Conservation (phyloP, 1,139 yeast species). For the Pneumocystis carinii region DNA sequence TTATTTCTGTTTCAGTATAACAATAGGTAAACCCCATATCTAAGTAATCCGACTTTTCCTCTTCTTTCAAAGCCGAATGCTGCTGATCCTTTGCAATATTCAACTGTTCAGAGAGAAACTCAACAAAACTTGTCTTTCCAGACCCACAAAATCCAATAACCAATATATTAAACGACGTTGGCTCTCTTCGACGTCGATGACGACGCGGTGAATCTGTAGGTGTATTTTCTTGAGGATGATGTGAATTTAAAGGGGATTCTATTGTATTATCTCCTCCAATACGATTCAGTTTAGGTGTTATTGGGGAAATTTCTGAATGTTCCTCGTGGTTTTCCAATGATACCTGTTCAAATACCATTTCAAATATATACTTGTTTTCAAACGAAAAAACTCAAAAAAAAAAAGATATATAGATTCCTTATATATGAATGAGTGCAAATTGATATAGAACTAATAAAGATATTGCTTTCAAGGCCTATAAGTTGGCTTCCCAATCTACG, state of each 20-base stretch:
- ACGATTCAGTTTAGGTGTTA: not conserved
- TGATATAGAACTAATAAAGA: not conserved
- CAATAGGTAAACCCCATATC: not conserved
- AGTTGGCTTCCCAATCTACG: not conserved
- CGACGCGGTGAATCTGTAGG: not conserved
- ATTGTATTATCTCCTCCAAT: not conserved
- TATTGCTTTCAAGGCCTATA: not conserved
- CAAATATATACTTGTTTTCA: constrained; percentile 1
- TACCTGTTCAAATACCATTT: constrained; percentile 13
- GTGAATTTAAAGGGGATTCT: not conserved
- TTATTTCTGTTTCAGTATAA: not conserved
- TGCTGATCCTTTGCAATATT: not conserved
- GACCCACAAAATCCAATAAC: not conserved
- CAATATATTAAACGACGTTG: not conserved
- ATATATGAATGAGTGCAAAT: not conserved
- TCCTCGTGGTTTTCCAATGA: constrained; percentile 10
- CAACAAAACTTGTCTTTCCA: not conserved
- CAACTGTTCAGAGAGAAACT: not conserved
- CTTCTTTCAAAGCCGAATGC: not conserved
- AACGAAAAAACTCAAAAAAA: not conserved
- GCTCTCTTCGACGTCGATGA: not conserved
- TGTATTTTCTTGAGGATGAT: not conserved
- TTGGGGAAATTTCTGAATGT: not conserved
- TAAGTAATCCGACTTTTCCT: not conserved
- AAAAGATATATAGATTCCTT: not conserved